phyloP scores from a whole-genome alignment of 192 early-diverging fungal genomes.

The Coemansia sp. region DNA sequence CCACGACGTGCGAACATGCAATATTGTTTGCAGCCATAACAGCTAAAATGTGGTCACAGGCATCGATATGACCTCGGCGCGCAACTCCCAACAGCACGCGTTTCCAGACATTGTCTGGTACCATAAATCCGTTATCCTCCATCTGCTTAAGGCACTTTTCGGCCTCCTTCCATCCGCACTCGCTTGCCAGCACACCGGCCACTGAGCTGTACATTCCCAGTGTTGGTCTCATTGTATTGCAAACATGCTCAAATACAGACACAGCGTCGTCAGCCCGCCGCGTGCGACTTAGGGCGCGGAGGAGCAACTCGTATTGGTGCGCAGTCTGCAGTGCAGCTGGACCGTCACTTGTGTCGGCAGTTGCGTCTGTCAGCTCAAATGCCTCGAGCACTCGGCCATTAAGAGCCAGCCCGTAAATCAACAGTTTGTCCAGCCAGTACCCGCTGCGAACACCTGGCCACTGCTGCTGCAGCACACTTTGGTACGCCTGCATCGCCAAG shows the following conservation, averaged over 20 bases:
- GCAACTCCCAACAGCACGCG: constrained; percentile 41
- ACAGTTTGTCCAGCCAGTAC: constrained; percentile 44
- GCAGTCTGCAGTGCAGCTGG: constrained; percentile 23
- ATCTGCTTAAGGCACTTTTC: constrained; percentile 27
- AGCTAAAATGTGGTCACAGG: constrained; percentile 25
- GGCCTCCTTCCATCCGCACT: constrained; percentile 16
- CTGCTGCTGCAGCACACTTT: constrained; percentile 17
- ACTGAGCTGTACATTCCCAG: constrained; percentile 40
- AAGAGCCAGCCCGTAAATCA: constrained; percentile 49
- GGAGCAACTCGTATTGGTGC: constrained; percentile 44
- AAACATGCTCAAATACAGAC: constrained; percentile 33
- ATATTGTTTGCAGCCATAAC: constrained; percentile 22
- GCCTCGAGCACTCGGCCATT: constrained; percentile 29
- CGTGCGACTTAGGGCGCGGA: constrained; percentile 30
- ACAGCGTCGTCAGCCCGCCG: constrained; percentile 21
- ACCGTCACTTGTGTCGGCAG: constrained; percentile 6
- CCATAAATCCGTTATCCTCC: constrained; percentile 26
- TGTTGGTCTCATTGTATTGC: constrained; percentile 32
- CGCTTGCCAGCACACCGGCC: constrained; percentile 28
- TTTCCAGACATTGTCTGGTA: constrained; percentile 25
- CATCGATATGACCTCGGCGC: constrained; percentile 23
- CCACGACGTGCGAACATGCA: constrained; percentile 17
- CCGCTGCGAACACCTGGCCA: constrained; percentile 28
- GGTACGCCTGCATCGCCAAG: constrained; percentile 33
- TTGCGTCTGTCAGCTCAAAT: constrained; percentile 35